Conservation (phyloP, 805 yeast species). For the Kluyveromyces nonfermentans region DNA sequence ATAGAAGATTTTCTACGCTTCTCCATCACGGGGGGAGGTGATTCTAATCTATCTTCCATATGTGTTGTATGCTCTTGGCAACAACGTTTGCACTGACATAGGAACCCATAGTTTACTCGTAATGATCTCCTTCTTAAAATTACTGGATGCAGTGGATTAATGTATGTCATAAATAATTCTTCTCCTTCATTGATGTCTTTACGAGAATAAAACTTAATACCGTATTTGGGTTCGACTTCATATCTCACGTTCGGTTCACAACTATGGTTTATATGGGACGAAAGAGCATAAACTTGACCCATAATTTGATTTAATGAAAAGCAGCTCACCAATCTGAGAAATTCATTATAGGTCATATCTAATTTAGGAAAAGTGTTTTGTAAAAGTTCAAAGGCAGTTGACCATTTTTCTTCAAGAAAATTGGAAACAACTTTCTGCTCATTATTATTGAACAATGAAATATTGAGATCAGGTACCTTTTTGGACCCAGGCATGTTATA, state of each 20-base stretch:
- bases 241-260: constrained; percentile 66
- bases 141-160: constrained; percentile 54
- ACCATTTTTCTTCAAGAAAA: constrained; percentile 34
- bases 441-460: constrained; percentile 14
- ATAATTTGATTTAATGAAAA: constrained; percentile 67
- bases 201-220: constrained; percentile 52
- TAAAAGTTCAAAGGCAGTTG: constrained; percentile 44
- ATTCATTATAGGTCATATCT: constrained; percentile 41
- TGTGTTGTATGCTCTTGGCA: constrained; percentile 35
- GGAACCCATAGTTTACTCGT: constrained; percentile 71
- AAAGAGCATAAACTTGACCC: constrained; percentile 49
- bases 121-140: constrained; percentile 56
- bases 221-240: constrained; percentile 36
- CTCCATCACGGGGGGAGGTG: background rate
- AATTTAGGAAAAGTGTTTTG: constrained; percentile 36
- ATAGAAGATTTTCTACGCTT: constrained; percentile 26
- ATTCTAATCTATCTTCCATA: constrained; percentile 1
- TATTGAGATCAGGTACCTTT: constrained; percentile 34
- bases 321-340: constrained; percentile 54
- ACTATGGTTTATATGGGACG: constrained; percentile 66
- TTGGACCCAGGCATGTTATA: constrained; percentile 50
- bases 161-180: constrained; percentile 62
- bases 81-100: constrained; percentile 61
- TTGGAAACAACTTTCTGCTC: background rate
- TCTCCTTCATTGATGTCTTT: constrained; percentile 52